phyloP scores from a whole-genome alignment of 2,329 filamentous ascomycete species.

The Botryotinia calthae region DNA sequence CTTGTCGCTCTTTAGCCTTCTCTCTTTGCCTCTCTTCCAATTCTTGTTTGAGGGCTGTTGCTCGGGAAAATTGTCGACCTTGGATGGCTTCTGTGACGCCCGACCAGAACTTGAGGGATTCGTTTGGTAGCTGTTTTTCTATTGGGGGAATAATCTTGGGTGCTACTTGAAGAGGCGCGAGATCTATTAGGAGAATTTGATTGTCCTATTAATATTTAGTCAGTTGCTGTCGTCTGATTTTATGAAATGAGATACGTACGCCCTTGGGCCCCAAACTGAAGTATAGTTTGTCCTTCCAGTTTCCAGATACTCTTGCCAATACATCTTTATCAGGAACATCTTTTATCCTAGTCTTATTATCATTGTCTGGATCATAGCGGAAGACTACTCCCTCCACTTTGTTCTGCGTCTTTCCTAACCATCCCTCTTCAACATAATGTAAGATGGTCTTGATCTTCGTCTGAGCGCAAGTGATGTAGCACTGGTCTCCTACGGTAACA shows the following conservation, averaged over 20 bases:
- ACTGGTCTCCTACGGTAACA: conserved; percentile 85
- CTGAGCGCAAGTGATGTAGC: conserved; percentile 84
- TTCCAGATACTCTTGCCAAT: conserved; percentile 76
- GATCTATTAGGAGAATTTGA: conserved; percentile 77
- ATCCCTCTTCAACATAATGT: conserved; percentile 91
- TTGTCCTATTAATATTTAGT: conserved; percentile 46
- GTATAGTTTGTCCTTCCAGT: conserved; percentile 73
- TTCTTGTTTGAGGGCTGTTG: conserved; percentile 84
- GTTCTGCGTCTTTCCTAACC: conserved; percentile 88
- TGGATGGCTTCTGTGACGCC: conserved; percentile 83
- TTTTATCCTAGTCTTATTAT: conserved; percentile 74
- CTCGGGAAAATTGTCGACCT: conserved; percentile 77
- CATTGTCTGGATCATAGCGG: conserved; percentile 82
- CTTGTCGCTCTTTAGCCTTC: conserved; percentile 77
- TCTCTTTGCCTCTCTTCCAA: conserved; percentile 87
- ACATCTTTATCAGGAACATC: conserved; percentile 85
- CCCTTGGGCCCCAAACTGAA: conserved; percentile 61
- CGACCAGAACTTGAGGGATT: conserved; percentile 85
- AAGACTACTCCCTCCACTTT: conserved; percentile 89
- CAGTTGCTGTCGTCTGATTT: conserved; percentile 37
- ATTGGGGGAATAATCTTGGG: conserved; percentile 76
- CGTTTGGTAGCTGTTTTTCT: conserved; percentile 79
- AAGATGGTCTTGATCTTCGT: conserved; percentile 89
- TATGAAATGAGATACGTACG: conserved; percentile 43
- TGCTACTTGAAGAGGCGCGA: conserved; percentile 76